Evolutionary conservation across 164 flowering plant species (phyloP), one percentile per base, ranked within the genome.

Genomic region (Aristolochia californica): DNA sequence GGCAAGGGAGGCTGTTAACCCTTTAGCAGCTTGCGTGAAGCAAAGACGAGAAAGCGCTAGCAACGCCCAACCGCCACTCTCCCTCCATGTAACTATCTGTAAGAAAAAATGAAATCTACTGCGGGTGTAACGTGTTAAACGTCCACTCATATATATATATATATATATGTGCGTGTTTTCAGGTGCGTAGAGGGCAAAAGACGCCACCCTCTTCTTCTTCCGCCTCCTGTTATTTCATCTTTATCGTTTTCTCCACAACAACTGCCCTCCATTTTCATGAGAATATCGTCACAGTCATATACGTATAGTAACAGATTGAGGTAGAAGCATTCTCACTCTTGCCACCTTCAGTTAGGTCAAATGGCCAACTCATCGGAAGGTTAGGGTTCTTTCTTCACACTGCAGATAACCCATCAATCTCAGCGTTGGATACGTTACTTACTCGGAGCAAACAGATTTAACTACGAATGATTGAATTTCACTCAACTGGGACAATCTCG

Each of bases 1-100:
- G 91, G 83, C 59, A 79, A 75, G 57, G 69, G 67, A 78, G n/a
- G n/a, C n/a, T n/a, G n/a, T n/a, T n/a, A n/a, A n/a, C 69, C 61
- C 60, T 59, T 76, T 66, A 78, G 81, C 73, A 74, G 95, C 73
- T 91, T 87, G 96, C 97, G 97, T 91, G 97, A 91, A 91, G 97
- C 96, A 91, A 91, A 79, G 90, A 84, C 77, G 81, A 70, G 80
- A 78, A 77, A 71, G 52, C 44, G 66, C 68, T 48, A 40, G 62
- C 70, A 58, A 63, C 62, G 68, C 64, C 73, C 63, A 61, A 58
- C 51, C 62, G 60, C 45, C 56, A 26, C 60, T 48, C 44, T 48
- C 56, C 45, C 59, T 62, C 30, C 16, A 12, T 40, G 24, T 40
- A 7, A 14, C 4, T 1, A 16, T 11, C 12, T 18, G 26, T 26